These are phyloP conservation scores for Candida ortonii DNA, from an alignment of 805 yeast species.

Conservation along the genomic window DNA sequence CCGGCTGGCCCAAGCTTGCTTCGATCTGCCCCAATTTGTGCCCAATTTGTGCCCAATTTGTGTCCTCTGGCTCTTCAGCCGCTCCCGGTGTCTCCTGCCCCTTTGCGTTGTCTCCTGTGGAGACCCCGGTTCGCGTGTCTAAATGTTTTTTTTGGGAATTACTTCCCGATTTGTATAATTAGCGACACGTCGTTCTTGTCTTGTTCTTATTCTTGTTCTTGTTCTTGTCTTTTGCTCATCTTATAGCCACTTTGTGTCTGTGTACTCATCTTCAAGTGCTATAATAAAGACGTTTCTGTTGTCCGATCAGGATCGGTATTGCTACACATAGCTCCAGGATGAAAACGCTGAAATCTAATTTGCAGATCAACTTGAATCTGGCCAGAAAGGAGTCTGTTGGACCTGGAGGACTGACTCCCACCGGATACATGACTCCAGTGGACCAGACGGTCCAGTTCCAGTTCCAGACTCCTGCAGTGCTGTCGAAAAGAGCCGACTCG, in stretches of 20 bases:
- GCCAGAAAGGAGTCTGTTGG: conserved; percentile 20
- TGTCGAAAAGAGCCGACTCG: conserved; percentile 18
- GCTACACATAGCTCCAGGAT: conserved; percentile 14
- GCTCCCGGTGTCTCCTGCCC: conserved; percentile 1
- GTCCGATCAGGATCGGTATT: too few species aligned
- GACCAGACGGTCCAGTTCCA: conserved; percentile 22
- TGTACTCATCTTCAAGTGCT: too few species aligned
- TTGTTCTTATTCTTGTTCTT: too few species aligned
- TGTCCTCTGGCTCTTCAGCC: neutral
- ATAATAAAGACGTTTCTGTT: too few species aligned
- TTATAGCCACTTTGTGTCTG: too few species aligned
- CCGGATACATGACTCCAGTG: conserved; percentile 23
- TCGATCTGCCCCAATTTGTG: neutral
- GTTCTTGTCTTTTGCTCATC: too few species aligned
- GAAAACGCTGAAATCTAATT: conserved; percentile 29
- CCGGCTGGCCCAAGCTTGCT: too few species aligned
- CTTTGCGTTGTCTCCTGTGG: conserved; percentile 8
- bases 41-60: conserved; percentile 1
- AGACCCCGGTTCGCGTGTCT: conserved; percentile 9
- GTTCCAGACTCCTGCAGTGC: conserved; percentile 23
- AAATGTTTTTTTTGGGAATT: conserved; percentile 8
- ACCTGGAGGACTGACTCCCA: conserved; percentile 13
- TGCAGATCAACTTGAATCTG: conserved; percentile 23
- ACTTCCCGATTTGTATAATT: too few species aligned
- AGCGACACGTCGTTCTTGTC: too few species aligned